Conservation (phyloP, 371 early-diverging fungal species). For the Mortierella sp. region DNA sequence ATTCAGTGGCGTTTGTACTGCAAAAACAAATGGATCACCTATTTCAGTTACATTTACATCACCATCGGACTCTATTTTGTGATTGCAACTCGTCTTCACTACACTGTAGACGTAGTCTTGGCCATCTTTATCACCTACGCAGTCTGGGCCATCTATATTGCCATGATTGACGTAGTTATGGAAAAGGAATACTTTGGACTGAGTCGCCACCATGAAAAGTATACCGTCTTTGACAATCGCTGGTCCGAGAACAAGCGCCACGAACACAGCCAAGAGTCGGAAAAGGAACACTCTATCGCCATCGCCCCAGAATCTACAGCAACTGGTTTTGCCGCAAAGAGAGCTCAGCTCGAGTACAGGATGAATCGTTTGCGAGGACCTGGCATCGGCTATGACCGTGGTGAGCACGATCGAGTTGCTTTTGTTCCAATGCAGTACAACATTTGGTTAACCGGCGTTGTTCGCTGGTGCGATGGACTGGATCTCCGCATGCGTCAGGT, state of each 20-base stretch:
- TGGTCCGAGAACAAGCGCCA: slow-evolving; percentile 6
- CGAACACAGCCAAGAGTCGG: not conserved
- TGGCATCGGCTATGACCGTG: slow-evolving; percentile 50
- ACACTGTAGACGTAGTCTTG: slow-evolving; percentile 77
- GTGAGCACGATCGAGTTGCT: slow-evolving; percentile 49
- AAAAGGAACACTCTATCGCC: slow-evolving; percentile 3
- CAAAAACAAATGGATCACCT: slow-evolving; percentile 61
- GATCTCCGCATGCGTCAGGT: slow-evolving; percentile 52
- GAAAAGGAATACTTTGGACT: slow-evolving; percentile 58
- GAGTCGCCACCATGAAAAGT: slow-evolving; percentile 42
- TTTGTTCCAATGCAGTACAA: slow-evolving; percentile 59
- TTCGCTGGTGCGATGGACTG: slow-evolving; percentile 59
- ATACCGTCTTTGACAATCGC: slow-evolving; percentile 21
- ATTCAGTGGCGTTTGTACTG: slow-evolving; percentile 77
- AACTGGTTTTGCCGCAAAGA: slow-evolving; percentile 3
- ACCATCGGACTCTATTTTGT: slow-evolving; percentile 68
- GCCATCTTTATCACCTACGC: slow-evolving; percentile 71
- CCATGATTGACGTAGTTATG: slow-evolving; percentile 54
- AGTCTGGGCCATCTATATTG: slow-evolving; percentile 59
- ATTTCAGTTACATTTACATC: slow-evolving; percentile 65
- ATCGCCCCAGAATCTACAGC: not conserved
- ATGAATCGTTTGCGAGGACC: slow-evolving; percentile 53
- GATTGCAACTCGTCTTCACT: slow-evolving; percentile 75
- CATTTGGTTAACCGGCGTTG: slow-evolving; percentile 43
- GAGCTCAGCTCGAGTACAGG: slow-evolving; percentile 33